Conservation (phyloP, 192 early-diverging fungal genomes). For the Backusella morwellensis region DNA sequence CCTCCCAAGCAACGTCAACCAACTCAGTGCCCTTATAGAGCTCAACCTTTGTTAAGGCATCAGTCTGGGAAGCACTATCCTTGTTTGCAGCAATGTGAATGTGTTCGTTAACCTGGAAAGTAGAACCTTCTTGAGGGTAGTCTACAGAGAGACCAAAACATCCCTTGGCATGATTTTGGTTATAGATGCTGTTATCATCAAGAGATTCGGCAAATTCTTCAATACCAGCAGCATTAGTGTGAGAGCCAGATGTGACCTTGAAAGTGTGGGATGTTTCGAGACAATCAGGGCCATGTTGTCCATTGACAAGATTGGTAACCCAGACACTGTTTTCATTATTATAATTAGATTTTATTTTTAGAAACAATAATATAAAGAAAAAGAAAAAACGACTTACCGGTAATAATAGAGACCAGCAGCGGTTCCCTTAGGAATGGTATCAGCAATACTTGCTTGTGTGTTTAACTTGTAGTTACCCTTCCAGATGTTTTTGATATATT, state of each 20-base stretch:
- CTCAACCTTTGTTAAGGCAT: slow-evolving; percentile 24
- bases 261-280: slow-evolving; percentile 33
- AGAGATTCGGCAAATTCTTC: slow-evolving; percentile 18
- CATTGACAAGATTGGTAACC: slow-evolving; percentile 33
- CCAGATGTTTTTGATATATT: slow-evolving; percentile 38
- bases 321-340: slow-evolving; percentile 20
- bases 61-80: slow-evolving; percentile 31
- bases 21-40: slow-evolving; percentile 28
- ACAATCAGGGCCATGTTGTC: slow-evolving; percentile 35
- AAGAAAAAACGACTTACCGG: not conserved
- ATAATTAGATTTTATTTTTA: not conserved
- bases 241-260: slow-evolving; percentile 25
- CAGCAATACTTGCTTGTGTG: slow-evolving; percentile 21
- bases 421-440: slow-evolving; percentile 18
- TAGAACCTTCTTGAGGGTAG: slow-evolving; percentile 22
- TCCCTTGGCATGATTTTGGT: slow-evolving; percentile 28
- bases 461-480: slow-evolving; percentile 22
- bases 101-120: slow-evolving; percentile 17
- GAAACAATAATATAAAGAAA: not conserved
- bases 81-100: slow-evolving; percentile 16
- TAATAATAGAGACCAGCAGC: slow-evolving; percentile 39
- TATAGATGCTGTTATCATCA: slow-evolving; percentile 18
- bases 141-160: slow-evolving; percentile 35
- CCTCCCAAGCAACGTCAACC: slow-evolving; percentile 19
- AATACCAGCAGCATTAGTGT: slow-evolving; percentile 27